Evolutionary conservation across 139 green algal species (phyloP).

Genomic region (Penium margaritaceum): DNA sequence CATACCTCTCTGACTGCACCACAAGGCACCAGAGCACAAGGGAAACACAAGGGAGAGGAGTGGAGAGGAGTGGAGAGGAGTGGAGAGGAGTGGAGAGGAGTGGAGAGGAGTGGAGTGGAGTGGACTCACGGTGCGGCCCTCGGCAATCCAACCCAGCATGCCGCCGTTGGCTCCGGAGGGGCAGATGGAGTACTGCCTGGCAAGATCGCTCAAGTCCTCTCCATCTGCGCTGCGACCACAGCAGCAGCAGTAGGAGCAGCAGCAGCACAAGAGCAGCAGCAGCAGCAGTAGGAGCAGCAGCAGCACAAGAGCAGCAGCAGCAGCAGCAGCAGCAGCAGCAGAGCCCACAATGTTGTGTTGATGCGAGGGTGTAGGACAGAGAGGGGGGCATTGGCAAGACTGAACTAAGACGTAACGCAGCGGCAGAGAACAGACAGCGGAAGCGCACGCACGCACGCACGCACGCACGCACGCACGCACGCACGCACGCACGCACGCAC

Average conservation of each 20-base stretch:
- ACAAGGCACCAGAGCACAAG: not conserved
- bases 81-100: not conserved
- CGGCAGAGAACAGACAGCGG: too few relatives aligned
- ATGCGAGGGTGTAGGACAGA: too few relatives aligned
- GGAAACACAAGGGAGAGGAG: not conserved
- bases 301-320: too few relatives aligned
- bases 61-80: not conserved
- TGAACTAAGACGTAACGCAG: too few relatives aligned
- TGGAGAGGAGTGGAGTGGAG: not conserved
- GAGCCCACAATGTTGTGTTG: too few relatives aligned
- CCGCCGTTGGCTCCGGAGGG: constrained; percentile 28
- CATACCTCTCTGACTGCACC: not conserved
- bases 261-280: not conserved
- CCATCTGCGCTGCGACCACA: constrained; percentile 7
- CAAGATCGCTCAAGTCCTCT: constrained; percentile 28
- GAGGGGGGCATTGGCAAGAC: too few relatives aligned
- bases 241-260: not conserved
- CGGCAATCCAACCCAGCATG: constrained; percentile 39
- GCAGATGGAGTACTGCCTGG: constrained; percentile 34
- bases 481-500: too few relatives aligned
- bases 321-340: too few relatives aligned
- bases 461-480: too few relatives aligned
- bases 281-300: too few relatives aligned
- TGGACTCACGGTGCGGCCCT: constrained; percentile 29
- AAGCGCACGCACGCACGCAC: too few relatives aligned